Evolutionary conservation across 2,329 filamentous ascomycete genomes (phyloP), one percentile per base, ranked within the genome.

Genomic region (Cordyceps tenuipes): DNA sequence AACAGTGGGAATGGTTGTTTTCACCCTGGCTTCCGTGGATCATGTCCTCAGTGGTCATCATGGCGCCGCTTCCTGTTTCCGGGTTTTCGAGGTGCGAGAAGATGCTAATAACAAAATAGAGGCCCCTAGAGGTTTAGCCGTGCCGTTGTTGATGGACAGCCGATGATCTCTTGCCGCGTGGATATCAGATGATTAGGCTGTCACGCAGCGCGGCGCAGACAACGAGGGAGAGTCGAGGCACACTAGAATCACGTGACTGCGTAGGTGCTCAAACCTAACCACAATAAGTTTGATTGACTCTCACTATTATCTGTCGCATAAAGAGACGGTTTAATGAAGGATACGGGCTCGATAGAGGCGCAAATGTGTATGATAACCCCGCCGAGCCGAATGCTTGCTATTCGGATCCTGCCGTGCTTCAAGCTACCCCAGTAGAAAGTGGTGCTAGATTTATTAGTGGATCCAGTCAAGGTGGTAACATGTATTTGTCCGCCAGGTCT

Each of bases 21-120:
- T 19, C 73, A 80, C 78, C 77, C 67, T 77, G 77, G 63, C 73
- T 69, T 68, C 74, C 73, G 34, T 72, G 66, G 58, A 75, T 66
- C 56, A 68, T 64, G 57, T 76, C 74, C n/a, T 69, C 68, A 19
- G 72, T 71, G 43, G 75, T 72, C 74, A 76, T 76, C 61, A 43
- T 26, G 46, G 2, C 2, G 23, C 36, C 26, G n/a, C 21, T 12
- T 56, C 26, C 9, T 21, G 6, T 36, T n/a, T 41, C 12, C 19
- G 12, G n/a, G 5, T 47, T 21, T 13, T 2, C 29, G 19, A 21
- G 15, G 43, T 48, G 2, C 1, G 39, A 47, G 12, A n/a, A 41
- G 21, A 21, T 8, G 21, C 44, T 21, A 10, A 12, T 7, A 7
- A 3, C 17, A n/a, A 31, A 15, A 43, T 29, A 21, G 13, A 41